Conservation (phyloP, 2,329 filamentous ascomycete genomes). For the Aspergillus brasiliensis region DNA sequence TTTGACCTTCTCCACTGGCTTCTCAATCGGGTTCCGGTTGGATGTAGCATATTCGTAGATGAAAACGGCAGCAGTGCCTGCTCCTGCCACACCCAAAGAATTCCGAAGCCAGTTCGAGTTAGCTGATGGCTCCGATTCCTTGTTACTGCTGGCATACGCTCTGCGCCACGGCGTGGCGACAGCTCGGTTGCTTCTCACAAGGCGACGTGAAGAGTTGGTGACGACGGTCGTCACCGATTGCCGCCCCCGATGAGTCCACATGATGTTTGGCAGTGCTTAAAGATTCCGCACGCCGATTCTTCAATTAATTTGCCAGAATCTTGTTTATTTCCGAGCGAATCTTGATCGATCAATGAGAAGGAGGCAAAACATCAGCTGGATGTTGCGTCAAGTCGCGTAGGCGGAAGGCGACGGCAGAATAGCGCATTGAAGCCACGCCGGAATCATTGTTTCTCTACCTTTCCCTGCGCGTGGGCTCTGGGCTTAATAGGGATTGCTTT, state of each 20-base stretch:
- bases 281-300: slow-evolving; percentile 3
- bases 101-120: slow-evolving; percentile 34
- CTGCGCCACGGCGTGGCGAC: slow-evolving; percentile 28
- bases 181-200: slow-evolving; percentile 22
- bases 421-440: slow-evolving; percentile 27
- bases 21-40: slow-evolving; percentile 21
- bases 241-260: slow-evolving; percentile 32
- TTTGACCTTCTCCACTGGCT: slow-evolving; percentile 23
- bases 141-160: slow-evolving; percentile 32
- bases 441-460: neutral
- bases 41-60: slow-evolving; percentile 34
- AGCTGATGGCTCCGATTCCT: slow-evolving; percentile 14
- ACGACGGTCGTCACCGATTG: slow-evolving; percentile 25
- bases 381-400: slow-evolving; percentile 30
- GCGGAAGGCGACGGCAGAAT: slow-evolving; percentile 41
- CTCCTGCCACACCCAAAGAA: slow-evolving; percentile 33
- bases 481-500: slow-evolving; percentile 1
- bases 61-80: slow-evolving; percentile 34
- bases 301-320: neutral
- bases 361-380: slow-evolving; percentile 14
- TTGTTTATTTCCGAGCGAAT: neutral
- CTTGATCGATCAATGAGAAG: neutral
- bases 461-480: neutral
- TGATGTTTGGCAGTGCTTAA: slow-evolving; percentile 18
- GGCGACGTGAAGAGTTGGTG: slow-evolving; percentile 25